phyloP scores from a whole-genome alignment of 2,329 filamentous ascomycete species.

The Orbilia ellipsospora region DNA sequence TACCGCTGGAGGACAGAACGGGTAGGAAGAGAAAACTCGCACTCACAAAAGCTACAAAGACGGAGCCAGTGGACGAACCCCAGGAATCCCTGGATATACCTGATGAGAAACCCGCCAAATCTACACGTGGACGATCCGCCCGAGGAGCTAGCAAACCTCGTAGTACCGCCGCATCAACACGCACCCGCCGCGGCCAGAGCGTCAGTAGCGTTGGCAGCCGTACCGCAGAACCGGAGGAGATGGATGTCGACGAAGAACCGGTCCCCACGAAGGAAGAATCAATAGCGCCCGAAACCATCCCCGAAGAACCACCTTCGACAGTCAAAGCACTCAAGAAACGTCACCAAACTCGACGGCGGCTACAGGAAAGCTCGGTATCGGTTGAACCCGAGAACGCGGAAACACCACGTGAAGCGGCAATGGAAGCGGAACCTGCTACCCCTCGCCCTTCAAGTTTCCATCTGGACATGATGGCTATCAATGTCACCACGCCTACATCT shows the following conservation, averaged over 20 bases:
- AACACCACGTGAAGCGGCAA: conserved; percentile 30
- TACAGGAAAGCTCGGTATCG: conserved; percentile 26
- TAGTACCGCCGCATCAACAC: conserved; percentile 39
- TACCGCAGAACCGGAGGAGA: conserved; percentile 44
- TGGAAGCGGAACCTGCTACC: conserved; percentile 36
- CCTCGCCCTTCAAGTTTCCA: conserved; percentile 41
- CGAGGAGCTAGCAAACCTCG: conserved; percentile 38
- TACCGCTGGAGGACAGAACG: conserved; percentile 24
- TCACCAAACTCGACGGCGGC: conserved; percentile 2
- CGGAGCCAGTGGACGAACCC: conserved; percentile 17
- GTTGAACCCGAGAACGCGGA: conserved; percentile 39
- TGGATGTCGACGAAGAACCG: conserved; percentile 36
- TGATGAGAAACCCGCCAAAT: conserved; percentile 31
- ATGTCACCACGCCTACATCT: conserved; percentile 31
- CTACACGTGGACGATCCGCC: conserved; percentile 11
- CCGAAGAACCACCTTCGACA: conserved; percentile 11
- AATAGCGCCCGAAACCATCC: conserved; percentile 29
- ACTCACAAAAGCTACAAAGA: conserved; percentile 17
- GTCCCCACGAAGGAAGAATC: conserved; percentile 41
- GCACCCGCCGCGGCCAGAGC: conserved; percentile 45
- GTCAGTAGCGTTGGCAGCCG: conserved; percentile 48
- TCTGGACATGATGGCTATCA: conserved; percentile 40
- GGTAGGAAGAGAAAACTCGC: conserved; percentile 28
- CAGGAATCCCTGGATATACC: conserved; percentile 29
- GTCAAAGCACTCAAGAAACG: conserved; percentile 22